A percentile compares a stretch with the other conserved stretches of the same genome.
Evolutionary conservation across 305 asterid genomes (phyloP).

Genomic region (Solanum hybrid): DNA sequence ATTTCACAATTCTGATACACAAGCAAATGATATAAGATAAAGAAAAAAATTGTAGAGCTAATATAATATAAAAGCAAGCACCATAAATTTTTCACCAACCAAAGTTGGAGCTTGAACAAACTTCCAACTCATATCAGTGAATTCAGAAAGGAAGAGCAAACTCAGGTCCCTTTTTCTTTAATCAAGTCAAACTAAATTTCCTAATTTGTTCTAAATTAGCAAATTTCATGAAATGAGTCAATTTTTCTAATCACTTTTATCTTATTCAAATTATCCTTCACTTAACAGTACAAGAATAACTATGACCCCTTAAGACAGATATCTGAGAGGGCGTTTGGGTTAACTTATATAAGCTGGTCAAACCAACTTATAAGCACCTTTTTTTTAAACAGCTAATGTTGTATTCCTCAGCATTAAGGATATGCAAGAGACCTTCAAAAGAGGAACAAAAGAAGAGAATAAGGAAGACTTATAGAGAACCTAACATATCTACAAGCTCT

Average conservation of each 20-base stretch:
- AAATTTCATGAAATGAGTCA: not conserved
- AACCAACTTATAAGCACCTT: not conserved
- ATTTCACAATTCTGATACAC: constrained; percentile 52
- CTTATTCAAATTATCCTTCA: not conserved
- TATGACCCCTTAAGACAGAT: not conserved
- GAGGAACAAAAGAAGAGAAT: not conserved
- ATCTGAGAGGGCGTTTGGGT: not conserved
- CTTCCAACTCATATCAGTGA: not conserved
- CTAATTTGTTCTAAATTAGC: not conserved
- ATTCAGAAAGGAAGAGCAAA: not conserved
- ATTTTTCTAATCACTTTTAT: not conserved
- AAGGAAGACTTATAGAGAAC: not conserved
- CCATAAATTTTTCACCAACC: not conserved
- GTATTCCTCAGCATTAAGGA: not conserved
- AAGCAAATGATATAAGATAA: constrained; percentile 2
- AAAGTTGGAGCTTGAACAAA: not conserved
- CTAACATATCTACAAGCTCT: not conserved
- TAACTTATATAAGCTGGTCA: not conserved
- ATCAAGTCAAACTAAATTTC: not conserved
- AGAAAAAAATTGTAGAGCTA: not conserved
- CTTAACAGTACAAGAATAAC: not conserved
- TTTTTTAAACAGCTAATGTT: not conserved
- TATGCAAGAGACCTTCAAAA: not conserved
- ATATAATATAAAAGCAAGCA: not conserved
- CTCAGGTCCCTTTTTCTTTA: not conserved